phyloP scores from a whole-genome alignment of 352 stramenopile genomes.

The Pythium aphanidermatum region DNA sequence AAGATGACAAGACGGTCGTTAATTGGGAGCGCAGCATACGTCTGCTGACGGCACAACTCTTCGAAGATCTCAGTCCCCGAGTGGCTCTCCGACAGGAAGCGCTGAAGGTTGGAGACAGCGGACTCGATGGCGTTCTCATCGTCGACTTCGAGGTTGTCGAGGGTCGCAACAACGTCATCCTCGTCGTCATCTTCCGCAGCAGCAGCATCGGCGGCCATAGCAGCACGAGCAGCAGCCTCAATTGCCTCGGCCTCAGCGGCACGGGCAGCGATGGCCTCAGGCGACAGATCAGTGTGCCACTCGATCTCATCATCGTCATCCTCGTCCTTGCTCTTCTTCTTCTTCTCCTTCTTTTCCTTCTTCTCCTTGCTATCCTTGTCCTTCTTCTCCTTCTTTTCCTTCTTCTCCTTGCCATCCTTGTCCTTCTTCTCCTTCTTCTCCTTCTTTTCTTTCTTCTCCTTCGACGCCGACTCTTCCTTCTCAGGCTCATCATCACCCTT shows the following conservation, averaged over 20 bases:
- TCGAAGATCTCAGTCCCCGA: conserved; percentile 74
- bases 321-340: conserved; percentile 52
- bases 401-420: conserved; percentile 46
- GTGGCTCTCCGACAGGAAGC: conserved; percentile 44
- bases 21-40: conserved; percentile 84
- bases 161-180: conserved; percentile 53
- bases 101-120: conserved; percentile 57
- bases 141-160: conserved; percentile 81
- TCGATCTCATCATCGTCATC: conserved; percentile 69
- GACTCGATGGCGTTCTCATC: conserved; percentile 81
- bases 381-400: conserved; percentile 78
- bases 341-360: conserved; percentile 77
- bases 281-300: conserved; percentile 84
- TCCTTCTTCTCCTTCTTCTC: conserved; percentile 54
- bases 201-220: conserved; percentile 48
- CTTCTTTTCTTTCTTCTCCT: conserved; percentile 63
- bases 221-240: conserved; percentile 63
- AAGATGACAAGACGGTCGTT: conserved; percentile 94
- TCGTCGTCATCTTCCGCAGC: conserved; percentile 21
- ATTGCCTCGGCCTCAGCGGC: conserved; percentile 78
- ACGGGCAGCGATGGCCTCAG: conserved; percentile 73
- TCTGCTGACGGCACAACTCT: conserved; percentile 92
- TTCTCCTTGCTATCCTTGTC: conserved; percentile 81
- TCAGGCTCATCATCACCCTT: conserved; percentile 52
- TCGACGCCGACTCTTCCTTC: conserved; percentile 51